These are phyloP conservation scores for Babesia bigemina DNA, from an alignment of 169 alveolate genomes.

Conservation along the genomic window DNA sequence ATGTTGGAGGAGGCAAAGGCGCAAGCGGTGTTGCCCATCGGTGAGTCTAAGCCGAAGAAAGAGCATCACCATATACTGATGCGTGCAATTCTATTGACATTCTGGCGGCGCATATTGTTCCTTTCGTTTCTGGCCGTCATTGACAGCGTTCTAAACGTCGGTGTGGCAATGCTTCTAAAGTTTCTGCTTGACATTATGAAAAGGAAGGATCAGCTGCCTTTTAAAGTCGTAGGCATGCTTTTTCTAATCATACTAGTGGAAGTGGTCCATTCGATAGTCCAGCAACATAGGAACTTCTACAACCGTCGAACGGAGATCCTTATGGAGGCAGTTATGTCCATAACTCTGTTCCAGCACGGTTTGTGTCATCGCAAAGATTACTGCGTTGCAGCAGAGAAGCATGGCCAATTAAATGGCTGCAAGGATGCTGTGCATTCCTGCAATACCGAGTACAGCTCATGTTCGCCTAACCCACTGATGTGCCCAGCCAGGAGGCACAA, in stretches of 20 bases:
- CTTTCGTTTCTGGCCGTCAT: background rate
- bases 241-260: conserved; percentile 6
- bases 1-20: conserved; percentile 19
- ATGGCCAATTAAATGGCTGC: background rate
- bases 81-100: conserved; percentile 11
- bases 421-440: conserved; percentile 7
- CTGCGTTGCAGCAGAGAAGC: background rate
- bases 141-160: background rate
- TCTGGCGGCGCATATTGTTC: conserved; percentile 14
- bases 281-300: conserved; percentile 19
- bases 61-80: background rate
- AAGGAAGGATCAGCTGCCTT: background rate
- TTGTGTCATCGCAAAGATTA: conserved; percentile 40
- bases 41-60: background rate
- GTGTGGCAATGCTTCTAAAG: conserved; percentile 11
- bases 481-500: conserved; percentile 37
- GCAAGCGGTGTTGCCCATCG: background rate
- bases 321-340: conserved; percentile 28
- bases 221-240: background rate
- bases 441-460: background rate
- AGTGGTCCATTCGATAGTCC: conserved; percentile 2
- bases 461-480: background rate
- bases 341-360: conserved; percentile 35
- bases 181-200: conserved; percentile 1
- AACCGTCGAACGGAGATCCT: conserved; percentile 11